Evolutionary conservation across 2,329 filamentous ascomycete species (phyloP), one percentile per base, ranked within the genome.

Genomic region (Ilyonectria mors-panacis): DNA sequence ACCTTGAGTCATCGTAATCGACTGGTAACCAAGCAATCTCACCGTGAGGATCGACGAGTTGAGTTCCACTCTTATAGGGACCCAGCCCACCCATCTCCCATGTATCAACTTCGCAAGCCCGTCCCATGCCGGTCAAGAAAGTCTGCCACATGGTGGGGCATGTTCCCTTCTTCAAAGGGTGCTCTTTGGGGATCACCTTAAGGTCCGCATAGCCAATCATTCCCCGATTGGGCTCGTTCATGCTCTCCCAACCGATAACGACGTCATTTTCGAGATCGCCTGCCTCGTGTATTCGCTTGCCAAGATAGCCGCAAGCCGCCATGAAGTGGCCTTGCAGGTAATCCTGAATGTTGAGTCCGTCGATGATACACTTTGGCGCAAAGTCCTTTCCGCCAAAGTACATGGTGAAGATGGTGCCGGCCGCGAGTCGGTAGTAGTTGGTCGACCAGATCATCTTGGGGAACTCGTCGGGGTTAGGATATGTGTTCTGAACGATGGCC

Each of bases 371-470:
- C 77, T 97, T 98, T 4, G 97, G 97, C 1, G 96, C 94, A 84
- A 98, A 98, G 75, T 97, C 94, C 70, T 86, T 90, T 39, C 96
- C 96, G 9, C 88, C 95, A 79, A 97, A 99, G 83, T 97, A 99
- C 58, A 98, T 83, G 0, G 95, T 97, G 79, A 98, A 98, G 73
- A 98, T 94, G 51, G 94, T 95, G 72, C 95, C 94, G 56, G 92
- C 93, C 3, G 92, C 95, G 56, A 98, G 85, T 26, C 96, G 89
- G 68, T 90, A 93, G 81, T 99, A 99, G 79, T 99, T 99, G 58
- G 97, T 98, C 17, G 95, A 94, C 96, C 96, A 99, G 65, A 98
- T 95, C 97, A 99, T 99, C 83, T 98, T 98, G 26, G 96, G 96
- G 72, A 95, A 99, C 1, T 91, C 87, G 28, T 91, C 91, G 9